Conservation (phyloP, 345 rosid species). For the Nephelium lappaceum region DNA sequence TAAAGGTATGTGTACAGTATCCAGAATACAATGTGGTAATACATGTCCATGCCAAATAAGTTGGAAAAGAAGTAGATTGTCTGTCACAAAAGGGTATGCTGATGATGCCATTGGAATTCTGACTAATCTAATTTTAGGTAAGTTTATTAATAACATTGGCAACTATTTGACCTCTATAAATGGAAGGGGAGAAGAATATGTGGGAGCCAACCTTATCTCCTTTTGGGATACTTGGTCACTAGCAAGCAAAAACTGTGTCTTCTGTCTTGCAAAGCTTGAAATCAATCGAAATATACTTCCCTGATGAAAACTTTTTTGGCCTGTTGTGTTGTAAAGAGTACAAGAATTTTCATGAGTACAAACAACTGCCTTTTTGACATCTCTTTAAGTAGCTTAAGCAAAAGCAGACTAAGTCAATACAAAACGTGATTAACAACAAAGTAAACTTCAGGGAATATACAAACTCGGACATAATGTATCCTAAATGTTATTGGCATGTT, state of each 20-base stretch:
- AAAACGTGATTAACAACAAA: not conserved
- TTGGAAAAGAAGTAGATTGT: not conserved
- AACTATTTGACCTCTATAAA: not conserved
- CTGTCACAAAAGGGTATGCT: not conserved
- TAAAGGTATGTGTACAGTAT: not conserved
- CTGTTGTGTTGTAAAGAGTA: slow-evolving; percentile 38
- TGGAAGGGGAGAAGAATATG: slow-evolving; percentile 10
- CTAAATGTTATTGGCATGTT: too few relatives aligned
- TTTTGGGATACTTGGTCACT: not conserved
- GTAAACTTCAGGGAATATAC: not conserved
- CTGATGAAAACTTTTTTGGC: slow-evolving; percentile 65
- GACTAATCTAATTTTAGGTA: slow-evolving; percentile 1
- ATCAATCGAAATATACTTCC: slow-evolving; percentile 61
- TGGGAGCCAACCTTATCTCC: slow-evolving; percentile 4
- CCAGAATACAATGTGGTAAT: slow-evolving; percentile 7
- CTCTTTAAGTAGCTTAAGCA: not conserved
- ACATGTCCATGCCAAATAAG: not conserved
- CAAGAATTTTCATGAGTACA: slow-evolving; percentile 9
- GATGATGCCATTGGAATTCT: not conserved
- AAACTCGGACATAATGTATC: not conserved
- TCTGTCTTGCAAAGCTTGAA: slow-evolving; percentile 3
- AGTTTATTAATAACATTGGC: not conserved
- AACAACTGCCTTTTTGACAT: not conserved
- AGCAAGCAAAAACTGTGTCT: slow-evolving; percentile 7
- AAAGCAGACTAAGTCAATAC: not conserved